Evolutionary conservation across 257 asterid genomes (phyloP).

Genomic region (Scutellaria barbata): DNA sequence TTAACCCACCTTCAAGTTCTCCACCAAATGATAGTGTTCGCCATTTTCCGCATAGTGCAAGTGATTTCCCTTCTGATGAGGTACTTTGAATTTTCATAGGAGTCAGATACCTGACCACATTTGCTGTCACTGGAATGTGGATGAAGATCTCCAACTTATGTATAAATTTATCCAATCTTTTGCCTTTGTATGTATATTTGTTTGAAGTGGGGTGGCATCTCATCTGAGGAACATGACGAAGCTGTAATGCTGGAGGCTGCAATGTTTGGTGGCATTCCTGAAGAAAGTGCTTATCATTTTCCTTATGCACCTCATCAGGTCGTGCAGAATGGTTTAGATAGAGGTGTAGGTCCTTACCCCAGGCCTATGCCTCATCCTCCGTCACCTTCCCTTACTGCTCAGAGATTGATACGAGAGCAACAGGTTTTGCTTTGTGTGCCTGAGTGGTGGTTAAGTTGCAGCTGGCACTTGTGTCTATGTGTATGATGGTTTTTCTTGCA

Average conservation of each 20-base stretch:
- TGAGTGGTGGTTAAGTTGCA: conserved; percentile 27
- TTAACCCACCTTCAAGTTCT: conserved; percentile 71
- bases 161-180: neutral
- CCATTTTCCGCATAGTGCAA: conserved; percentile 47
- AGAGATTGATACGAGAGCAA: conserved; percentile 89
- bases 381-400: conserved; percentile 94
- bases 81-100: conserved; percentile 39
- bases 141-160: conserved; percentile 1
- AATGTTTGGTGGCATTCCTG: conserved; percentile 95
- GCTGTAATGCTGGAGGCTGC: conserved; percentile 99
- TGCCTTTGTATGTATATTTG: conserved; percentile 29
- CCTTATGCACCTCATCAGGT: conserved; percentile 69
- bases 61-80: conserved; percentile 73
- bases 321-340: conserved; percentile 64
- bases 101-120: conserved; percentile 10
- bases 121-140: neutral
- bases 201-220: conserved; percentile 97
- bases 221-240: conserved; percentile 96
- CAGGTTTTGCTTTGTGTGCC: conserved; percentile 63
- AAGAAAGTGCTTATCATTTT: conserved; percentile 64
- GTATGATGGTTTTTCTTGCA: conserved; percentile 39
- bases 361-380: conserved; percentile 75
- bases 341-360: conserved; percentile 53
- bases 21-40: conserved; percentile 44
- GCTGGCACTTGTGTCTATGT: conserved; percentile 27